A percentile compares a stretch with the other conserved stretches of the same genome.
Conservation (phyloP, 2,329 filamentous ascomycete genomes). For the Fonsecaea nubica region DNA sequence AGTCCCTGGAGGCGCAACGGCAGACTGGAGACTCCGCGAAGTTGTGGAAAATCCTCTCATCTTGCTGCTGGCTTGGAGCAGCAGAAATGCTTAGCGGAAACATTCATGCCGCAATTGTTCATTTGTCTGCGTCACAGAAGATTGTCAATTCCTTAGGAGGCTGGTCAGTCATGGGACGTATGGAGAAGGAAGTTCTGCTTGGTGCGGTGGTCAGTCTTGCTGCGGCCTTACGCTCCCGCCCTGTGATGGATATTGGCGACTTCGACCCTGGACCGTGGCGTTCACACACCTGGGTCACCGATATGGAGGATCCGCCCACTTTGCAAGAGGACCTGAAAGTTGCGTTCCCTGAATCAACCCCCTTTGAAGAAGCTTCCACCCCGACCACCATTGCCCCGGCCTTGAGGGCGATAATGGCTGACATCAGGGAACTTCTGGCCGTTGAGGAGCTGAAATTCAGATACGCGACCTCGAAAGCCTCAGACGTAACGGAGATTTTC, state of each 20-base stretch:
- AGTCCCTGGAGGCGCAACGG: conserved; percentile 5
- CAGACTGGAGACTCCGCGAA: background rate
- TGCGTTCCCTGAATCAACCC: background rate
- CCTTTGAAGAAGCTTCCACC: background rate
- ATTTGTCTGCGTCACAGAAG: conserved; percentile 12
- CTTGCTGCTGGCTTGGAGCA: conserved; percentile 9
- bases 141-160: conserved; percentile 16
- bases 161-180: conserved; percentile 9
- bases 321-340: background rate
- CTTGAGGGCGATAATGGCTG: conserved; percentile 5
- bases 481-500: conserved; percentile 2
- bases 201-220: conserved; percentile 9
- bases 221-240: conserved; percentile 7
- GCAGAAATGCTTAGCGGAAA: conserved; percentile 17
- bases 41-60: background rate
- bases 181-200: conserved; percentile 17
- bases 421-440: conserved; percentile 11
- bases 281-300: background rate
- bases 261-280: conserved; percentile 15
- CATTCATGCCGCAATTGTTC: conserved; percentile 12
- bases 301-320: background rate
- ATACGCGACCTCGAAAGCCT: conserved; percentile 9
- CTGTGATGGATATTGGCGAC: conserved; percentile 16
- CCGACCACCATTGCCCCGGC: conserved; percentile 1
- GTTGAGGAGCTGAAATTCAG: conserved; percentile 18